Conservation (phyloP, 305 asterid species). For the Plantago coronopus region DNA sequence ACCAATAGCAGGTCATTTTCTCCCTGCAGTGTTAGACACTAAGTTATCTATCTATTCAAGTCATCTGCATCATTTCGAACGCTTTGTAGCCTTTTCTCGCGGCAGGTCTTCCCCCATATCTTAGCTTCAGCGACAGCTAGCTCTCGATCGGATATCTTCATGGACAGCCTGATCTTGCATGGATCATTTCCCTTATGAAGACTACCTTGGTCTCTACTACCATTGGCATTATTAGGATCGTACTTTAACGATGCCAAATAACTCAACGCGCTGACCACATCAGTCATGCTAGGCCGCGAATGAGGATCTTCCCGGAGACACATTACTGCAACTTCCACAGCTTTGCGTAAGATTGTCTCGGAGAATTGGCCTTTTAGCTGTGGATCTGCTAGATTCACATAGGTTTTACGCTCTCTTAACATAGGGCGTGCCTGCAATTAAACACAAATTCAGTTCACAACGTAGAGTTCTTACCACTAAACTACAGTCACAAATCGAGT, state of each 20-base stretch:
- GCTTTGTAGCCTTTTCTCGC: slow-evolving; percentile 15
- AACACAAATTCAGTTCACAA: slow-evolving; percentile 3
- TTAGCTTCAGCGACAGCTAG: slow-evolving; percentile 82
- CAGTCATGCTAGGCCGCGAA: slow-evolving; percentile 33
- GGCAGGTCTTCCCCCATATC: slow-evolving; percentile 76
- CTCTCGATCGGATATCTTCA: slow-evolving; percentile 45
- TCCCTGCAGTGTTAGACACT: not conserved
- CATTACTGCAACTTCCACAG: slow-evolving; percentile 29
- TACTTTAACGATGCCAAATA: slow-evolving; percentile 22
- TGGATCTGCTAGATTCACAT: slow-evolving; percentile 33
- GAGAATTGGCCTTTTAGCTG: slow-evolving; percentile 27
- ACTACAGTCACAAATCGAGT: too few relatives aligned
- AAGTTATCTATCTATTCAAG: slow-evolving; percentile 11
- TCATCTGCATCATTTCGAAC: slow-evolving; percentile 10
- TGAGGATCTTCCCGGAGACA: slow-evolving; percentile 32
- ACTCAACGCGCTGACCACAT: slow-evolving; percentile 26
- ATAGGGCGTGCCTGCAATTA: slow-evolving; percentile 28
- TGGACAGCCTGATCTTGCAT: not conserved
- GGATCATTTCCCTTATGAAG: not conserved
- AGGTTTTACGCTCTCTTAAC: slow-evolving; percentile 23
- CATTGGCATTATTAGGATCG: slow-evolving; percentile 3
- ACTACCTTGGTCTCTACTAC: not conserved
- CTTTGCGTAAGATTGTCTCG: slow-evolving; percentile 14
- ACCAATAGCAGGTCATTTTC: not conserved
- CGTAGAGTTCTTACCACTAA: too few relatives aligned